These are phyloP conservation scores for Puya raimondii DNA, from an alignment of 176 grass and related monocot genomes.

Conservation along the genomic window DNA sequence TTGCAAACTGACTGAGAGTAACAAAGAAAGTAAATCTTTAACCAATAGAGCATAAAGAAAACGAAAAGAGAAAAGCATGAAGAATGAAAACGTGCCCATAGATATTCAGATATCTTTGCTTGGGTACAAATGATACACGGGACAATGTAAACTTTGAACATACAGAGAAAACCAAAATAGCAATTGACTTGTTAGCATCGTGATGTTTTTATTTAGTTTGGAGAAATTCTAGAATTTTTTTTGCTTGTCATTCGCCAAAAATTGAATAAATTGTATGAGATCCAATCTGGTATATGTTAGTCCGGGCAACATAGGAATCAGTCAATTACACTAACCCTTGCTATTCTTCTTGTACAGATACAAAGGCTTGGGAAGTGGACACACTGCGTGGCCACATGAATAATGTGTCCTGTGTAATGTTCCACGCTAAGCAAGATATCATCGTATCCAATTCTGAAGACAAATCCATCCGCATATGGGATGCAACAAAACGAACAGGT, in stretches of 20 bases:
- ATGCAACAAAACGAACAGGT: slow-evolving; percentile 83
- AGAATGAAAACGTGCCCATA: too few relatives aligned
- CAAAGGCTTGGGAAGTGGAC: slow-evolving; percentile 95
- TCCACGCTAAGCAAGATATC: slow-evolving; percentile 88
- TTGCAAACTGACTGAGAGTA: too few relatives aligned
- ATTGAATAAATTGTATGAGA: neutral
- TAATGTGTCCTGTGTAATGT: slow-evolving; percentile 90
- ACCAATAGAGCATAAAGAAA: too few relatives aligned
- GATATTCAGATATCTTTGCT: too few relatives aligned
- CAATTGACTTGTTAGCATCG: too few relatives aligned
- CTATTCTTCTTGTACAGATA: slow-evolving; percentile 43
- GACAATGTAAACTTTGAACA: neutral
- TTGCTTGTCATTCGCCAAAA: neutral
- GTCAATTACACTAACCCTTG: neutral
- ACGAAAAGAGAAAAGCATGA: too few relatives aligned
- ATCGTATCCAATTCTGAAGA: slow-evolving; percentile 97
- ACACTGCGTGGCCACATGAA: slow-evolving; percentile 95
- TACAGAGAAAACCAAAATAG: neutral
- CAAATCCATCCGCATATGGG: slow-evolving; percentile 92
- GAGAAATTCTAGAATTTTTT: neutral
- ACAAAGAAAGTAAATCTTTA: too few relatives aligned
- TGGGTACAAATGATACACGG: too few relatives aligned
- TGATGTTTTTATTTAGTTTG: neutral
- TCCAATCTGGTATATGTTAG: neutral
- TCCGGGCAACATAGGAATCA: too few relatives aligned